Conservation (phyloP, 805 yeast genomes). For the Lachancea dasiensis region DNA sequence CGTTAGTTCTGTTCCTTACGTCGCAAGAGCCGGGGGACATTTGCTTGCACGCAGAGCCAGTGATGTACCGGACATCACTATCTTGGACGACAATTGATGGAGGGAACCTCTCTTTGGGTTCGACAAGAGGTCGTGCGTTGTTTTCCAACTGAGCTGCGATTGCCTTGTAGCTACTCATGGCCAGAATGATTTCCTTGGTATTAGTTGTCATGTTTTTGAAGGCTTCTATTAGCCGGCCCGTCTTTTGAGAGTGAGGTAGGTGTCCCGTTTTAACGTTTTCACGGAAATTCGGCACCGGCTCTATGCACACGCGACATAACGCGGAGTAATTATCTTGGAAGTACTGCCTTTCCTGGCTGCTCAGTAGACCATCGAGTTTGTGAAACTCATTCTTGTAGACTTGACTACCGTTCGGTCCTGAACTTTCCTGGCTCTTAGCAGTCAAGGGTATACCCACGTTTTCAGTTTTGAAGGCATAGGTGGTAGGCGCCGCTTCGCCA, state of each 20-base stretch:
- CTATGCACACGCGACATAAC: constrained; percentile 19
- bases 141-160: constrained; percentile 1
- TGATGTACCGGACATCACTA: constrained; percentile 1
- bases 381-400: constrained; percentile 5
- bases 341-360: constrained; percentile 17
- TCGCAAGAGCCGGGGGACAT: neutral
- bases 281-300: constrained; percentile 20
- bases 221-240: constrained; percentile 10
- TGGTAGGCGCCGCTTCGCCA: neutral
- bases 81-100: neutral
- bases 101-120: neutral
- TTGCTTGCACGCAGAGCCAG: neutral
- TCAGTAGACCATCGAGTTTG: constrained; percentile 15
- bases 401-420: neutral
- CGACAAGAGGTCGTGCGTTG: neutral
- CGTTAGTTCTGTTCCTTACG: neutral
- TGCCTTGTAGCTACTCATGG: constrained; percentile 23
- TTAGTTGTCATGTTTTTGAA: constrained; percentile 15
- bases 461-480: neutral
- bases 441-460: neutral
- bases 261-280: constrained; percentile 7
- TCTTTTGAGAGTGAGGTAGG: constrained; percentile 19
- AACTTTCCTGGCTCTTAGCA: constrained; percentile 3
- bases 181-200: constrained; percentile 18
- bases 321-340: constrained; percentile 22